Percentiles rank a stretch among this genome's conserved stretches.
These are phyloP conservation scores for Amanita phalloides DNA, from an alignment of 768 basidiomycete genomes.

Conservation along the genomic window DNA sequence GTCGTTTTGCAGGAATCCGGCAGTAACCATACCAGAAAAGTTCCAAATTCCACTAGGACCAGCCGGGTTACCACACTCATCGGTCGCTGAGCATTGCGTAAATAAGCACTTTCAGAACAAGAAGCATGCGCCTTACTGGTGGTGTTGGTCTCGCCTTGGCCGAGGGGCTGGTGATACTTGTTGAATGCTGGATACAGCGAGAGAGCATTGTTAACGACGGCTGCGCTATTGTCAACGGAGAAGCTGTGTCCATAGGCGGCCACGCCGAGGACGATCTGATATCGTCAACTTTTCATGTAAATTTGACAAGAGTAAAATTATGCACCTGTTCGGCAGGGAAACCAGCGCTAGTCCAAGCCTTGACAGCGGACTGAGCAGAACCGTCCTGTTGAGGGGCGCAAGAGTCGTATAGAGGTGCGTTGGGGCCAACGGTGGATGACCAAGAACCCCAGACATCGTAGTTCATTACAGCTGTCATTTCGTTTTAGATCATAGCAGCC, in stretches of 20 bases:
- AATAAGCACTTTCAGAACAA: background rate
- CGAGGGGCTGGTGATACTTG: slow-evolving; percentile 40
- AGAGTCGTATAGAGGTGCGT: slow-evolving; percentile 69
- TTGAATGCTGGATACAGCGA: slow-evolving; percentile 25
- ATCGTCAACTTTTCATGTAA: background rate
- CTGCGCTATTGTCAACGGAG: slow-evolving; percentile 27
- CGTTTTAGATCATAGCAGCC: background rate
- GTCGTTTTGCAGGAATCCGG: slow-evolving; percentile 43
- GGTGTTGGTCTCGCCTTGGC: slow-evolving; percentile 36
- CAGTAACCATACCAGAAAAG: slow-evolving; percentile 49
- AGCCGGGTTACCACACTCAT: slow-evolving; percentile 36
- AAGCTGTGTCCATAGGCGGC: slow-evolving; percentile 75
- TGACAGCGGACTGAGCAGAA: slow-evolving; percentile 62
- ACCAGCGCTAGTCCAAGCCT: slow-evolving; percentile 64
- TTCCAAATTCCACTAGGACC: slow-evolving; percentile 40
- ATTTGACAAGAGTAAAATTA: background rate
- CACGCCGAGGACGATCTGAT: slow-evolving; percentile 65
- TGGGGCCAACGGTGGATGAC: slow-evolving; percentile 57
- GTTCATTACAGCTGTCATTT: slow-evolving; percentile 41
- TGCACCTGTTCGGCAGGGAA: slow-evolving; percentile 45
- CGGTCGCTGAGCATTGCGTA: slow-evolving; percentile 16
- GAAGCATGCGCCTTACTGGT: slow-evolving; percentile 14
- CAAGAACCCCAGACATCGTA: slow-evolving; percentile 47
- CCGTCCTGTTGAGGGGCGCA: slow-evolving; percentile 56
- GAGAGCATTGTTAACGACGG: slow-evolving; percentile 19